Percentiles rank a stretch among this genome's conserved stretches.
Conservation (phyloP, 768 basidiomycete genomes). For the Chiua virens region DNA sequence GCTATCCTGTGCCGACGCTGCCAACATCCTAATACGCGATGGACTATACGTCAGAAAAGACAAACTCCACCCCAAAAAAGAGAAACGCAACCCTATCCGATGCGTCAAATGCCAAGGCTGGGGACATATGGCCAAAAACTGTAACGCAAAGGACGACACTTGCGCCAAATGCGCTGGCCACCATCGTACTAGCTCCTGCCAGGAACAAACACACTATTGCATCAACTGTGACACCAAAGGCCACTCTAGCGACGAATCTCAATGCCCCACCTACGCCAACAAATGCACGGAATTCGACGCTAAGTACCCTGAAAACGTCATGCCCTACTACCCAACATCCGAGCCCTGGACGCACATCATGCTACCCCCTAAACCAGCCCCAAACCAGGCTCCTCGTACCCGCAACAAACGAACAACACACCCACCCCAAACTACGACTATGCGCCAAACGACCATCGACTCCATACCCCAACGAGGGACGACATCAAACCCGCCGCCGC, state of each 20-base stretch:
- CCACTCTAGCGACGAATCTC: not conserved
- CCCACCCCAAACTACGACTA: too few relatives aligned
- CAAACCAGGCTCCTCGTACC: too few relatives aligned
- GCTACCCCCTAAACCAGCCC: not conserved
- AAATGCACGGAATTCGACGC: not conserved
- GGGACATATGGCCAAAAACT: constrained; percentile 2
- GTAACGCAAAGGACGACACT: not conserved
- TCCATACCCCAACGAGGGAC: too few relatives aligned
- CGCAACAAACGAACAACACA: not conserved
- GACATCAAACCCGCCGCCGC: too few relatives aligned
- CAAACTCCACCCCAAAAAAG: not conserved
- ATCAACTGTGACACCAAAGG: not conserved
- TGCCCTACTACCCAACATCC: constrained; percentile 6
- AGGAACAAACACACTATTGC: not conserved
- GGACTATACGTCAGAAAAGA: not conserved
- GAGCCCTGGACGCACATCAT: not conserved
- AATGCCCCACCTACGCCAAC: not conserved
- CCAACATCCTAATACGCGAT: not conserved
- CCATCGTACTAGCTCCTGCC: not conserved
- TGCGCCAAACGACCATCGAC: too few relatives aligned
- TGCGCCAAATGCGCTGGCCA: not conserved
- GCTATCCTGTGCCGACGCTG: not conserved
- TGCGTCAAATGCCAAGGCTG: not conserved
- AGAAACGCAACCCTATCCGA: not conserved
- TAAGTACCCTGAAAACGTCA: constrained; percentile 1